phyloP scores from a whole-genome alignment of 2,329 filamentous ascomycete species.

The Thielaviopsis populi region DNA sequence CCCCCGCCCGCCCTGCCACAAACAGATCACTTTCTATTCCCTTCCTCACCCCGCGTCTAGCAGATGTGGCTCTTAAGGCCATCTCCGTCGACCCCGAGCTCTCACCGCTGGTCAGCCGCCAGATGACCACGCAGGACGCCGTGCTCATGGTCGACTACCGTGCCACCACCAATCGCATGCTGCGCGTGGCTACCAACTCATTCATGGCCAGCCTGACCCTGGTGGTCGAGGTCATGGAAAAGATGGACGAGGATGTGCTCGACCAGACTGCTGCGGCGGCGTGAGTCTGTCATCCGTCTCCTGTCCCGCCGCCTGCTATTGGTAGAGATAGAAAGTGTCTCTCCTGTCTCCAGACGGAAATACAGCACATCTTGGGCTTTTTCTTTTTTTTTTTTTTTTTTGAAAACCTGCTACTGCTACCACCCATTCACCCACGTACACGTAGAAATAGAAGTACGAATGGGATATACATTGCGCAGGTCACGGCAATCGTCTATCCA shows the following conservation, averaged over 20 bases:
- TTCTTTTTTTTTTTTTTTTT: neutral
- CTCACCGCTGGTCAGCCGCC: conserved; percentile 64
- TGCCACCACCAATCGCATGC: conserved; percentile 89
- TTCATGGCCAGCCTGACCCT: conserved; percentile 85
- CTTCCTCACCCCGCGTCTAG: conserved; percentile 66
- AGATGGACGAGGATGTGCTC: conserved; percentile 73
- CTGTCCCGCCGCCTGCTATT: neutral
- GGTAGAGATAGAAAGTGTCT: neutral
- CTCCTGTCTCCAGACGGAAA: neutral
- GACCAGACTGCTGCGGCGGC: conserved; percentile 21
- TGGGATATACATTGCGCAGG: neutral
- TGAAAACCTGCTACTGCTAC: neutral
- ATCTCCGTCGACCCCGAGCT: conserved; percentile 80
- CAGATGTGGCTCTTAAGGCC: conserved; percentile 56
- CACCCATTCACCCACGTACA: neutral
- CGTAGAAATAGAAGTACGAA: neutral
- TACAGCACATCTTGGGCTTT: conserved; percentile 1
- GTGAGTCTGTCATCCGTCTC: neutral
- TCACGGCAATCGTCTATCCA: neutral
- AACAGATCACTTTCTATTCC: conserved; percentile 59
- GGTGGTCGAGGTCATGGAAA: conserved; percentile 77
- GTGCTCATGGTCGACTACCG: conserved; percentile 62
- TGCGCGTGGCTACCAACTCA: conserved; percentile 87
- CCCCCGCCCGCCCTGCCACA: conserved; percentile 18
- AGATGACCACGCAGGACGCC: conserved; percentile 41